phyloP scores from a whole-genome alignment of 345 rosid genomes.

The Geranium rotundifolium region DNA sequence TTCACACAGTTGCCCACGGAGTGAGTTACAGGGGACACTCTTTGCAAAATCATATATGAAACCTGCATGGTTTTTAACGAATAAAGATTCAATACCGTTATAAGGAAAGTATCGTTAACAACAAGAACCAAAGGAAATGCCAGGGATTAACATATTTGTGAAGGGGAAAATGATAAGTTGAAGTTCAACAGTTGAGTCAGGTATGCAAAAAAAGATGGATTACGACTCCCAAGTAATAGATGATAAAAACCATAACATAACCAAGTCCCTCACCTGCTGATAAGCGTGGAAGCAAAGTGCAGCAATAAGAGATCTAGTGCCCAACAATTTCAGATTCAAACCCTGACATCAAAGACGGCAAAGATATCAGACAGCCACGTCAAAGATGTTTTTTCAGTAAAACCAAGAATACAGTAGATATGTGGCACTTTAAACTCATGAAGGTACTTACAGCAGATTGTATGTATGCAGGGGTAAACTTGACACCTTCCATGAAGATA shows the following conservation, averaged over 20 bases:
- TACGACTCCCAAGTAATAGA: not conserved
- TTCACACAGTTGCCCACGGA: conserved; percentile 98
- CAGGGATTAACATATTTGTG: too few species aligned
- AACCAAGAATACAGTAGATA: too few species aligned
- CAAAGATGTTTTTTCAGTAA: too few species aligned
- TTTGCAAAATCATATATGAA: conserved; percentile 83
- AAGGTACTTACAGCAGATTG: too few species aligned
- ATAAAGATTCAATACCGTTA: too few species aligned
- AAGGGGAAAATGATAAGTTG: too few species aligned
- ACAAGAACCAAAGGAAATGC: too few species aligned
- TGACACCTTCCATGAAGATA: conserved; percentile 74
- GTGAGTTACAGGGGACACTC: conserved; percentile 96
- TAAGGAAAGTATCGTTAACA: too few species aligned
- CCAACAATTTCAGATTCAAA: not conserved
- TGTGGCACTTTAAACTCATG: too few species aligned
- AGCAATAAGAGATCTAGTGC: not conserved
- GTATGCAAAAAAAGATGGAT: not conserved
- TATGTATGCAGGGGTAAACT: conserved; percentile 65
- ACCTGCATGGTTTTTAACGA: conserved; percentile 39
- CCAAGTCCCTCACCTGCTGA: conserved; percentile 28
- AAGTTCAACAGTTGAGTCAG: too few species aligned
- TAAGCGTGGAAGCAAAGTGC: conserved; percentile 44
- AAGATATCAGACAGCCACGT: conserved; percentile 9
- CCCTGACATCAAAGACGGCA: not conserved
- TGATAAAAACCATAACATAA: not conserved